Base-by-base conservation (phyloP, 371 early-diverging fungal genomes). In the Fennellomyces sp. region DNA sequence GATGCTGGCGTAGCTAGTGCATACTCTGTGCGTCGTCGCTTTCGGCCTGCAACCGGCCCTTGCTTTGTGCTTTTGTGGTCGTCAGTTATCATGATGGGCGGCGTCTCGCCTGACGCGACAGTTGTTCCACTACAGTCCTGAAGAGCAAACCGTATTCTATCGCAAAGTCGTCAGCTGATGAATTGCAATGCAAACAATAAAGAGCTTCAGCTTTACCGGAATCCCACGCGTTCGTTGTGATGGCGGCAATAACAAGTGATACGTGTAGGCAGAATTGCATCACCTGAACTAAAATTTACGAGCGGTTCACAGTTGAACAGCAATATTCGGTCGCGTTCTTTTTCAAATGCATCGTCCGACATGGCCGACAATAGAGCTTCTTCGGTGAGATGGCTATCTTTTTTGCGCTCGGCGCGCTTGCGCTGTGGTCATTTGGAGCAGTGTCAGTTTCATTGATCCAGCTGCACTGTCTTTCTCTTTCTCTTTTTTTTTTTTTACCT, bases 191-290 rank as follows among this genome's bases (percentile, higher is more conserved):
- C 28, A 48, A 6, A 56, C 28, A 17, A 50, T 48, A 64, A 47
- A 39, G 23, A 28, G 17, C 27, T 36, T 42, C 15, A 13, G 52
- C 27, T 35, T 41, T 74, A 80, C 80, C 75, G 88, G 71, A 95
- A 97, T 0, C 97, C 97, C 12, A 86, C 69, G 67, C 91, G 92
- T 66, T 97, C 97, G 63, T 86, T 81, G 66, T 95, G 96, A 64
- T 97, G 97, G 12, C 97, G 84, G 75, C 95, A 95, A 70, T 97
- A 97, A 72, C 97, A 97, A 7, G 96, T 94, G 59, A 97, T 94
- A 33, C 97, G 87, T 1, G 94, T 91, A 13, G 95, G 94, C 38
- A 97, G 69, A 54, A 90, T 85, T 2, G 90, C 82, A 68, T 93
- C 94, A 31, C 94, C 94, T 19, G 86, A 85, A 66, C 79, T 83